Evolutionary conservation across 169 alveolate species (phyloP).

Genomic region (Plasmodium knowlesi): DNA sequence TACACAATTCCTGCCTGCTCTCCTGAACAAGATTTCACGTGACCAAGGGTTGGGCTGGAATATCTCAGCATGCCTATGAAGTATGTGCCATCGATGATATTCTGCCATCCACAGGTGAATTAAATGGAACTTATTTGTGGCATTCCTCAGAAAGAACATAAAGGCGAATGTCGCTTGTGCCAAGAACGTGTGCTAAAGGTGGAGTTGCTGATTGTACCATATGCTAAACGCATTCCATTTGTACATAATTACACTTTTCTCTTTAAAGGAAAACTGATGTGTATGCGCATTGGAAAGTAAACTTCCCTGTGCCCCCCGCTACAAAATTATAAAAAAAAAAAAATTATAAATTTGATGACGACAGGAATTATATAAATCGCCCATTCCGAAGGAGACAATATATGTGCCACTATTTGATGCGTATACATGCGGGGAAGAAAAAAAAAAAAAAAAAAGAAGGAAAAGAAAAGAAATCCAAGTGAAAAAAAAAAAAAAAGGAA

Average conservation of each 20-base stretch:
- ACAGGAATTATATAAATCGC: neutral
- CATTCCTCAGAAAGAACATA: neutral
- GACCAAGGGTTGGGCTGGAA: neutral
- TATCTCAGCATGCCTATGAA: neutral
- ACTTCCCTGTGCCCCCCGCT: neutral
- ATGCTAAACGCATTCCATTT: neutral
- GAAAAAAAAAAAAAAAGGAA: neutral
- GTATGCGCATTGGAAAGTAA: neutral
- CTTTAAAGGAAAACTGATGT: neutral
- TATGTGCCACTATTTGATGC: neutral
- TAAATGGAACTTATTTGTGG: neutral
- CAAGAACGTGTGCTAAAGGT: neutral
- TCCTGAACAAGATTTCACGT: neutral
- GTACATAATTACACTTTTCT: neutral
- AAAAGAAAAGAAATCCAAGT: neutral
- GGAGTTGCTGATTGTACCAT: neutral
- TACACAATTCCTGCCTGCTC: neutral
- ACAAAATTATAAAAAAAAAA: neutral
- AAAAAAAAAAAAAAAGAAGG: neutral
- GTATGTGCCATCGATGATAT: neutral
- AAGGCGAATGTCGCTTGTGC: neutral
- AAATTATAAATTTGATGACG: neutral
- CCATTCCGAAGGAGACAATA: neutral
- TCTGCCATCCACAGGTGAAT: neutral
- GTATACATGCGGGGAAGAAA: neutral